phyloP scores from a whole-genome alignment of 2,329 filamentous ascomycete genomes.

The Lojkania enalia region DNA sequence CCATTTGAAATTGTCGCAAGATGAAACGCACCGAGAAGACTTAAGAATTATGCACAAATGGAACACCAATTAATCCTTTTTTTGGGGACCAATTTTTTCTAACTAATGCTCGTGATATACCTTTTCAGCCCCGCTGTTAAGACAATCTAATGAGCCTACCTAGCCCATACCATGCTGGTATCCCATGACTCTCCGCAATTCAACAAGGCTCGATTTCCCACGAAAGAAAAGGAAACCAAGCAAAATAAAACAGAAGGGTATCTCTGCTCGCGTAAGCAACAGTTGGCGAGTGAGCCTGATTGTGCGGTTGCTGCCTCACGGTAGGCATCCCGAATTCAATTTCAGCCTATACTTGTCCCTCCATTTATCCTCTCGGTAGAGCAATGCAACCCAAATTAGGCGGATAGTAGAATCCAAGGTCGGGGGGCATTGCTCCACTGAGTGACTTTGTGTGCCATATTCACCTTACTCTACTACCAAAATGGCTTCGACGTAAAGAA shows the following conservation, averaged over 20 bases:
- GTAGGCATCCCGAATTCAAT: constrained; percentile 33
- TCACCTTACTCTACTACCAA: constrained; percentile 23
- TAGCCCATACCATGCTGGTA: constrained; percentile 6
- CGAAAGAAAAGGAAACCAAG: constrained; percentile 14
- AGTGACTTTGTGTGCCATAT: constrained; percentile 13
- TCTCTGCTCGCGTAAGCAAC: constrained; percentile 42
- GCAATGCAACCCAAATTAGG: constrained; percentile 37
- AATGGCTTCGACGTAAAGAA: constrained; percentile 11
- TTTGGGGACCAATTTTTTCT: constrained; percentile 35
- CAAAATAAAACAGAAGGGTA: constrained; percentile 39
- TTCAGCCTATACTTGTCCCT: constrained; percentile 37
- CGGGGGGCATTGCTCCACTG: constrained; percentile 6
- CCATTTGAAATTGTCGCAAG: constrained; percentile 13
- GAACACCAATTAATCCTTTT: constrained; percentile 28
- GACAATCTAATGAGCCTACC: constrained; percentile 35
- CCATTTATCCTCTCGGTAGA: constrained; percentile 24
- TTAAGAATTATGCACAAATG: constrained; percentile 15
- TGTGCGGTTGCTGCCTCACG: constrained; percentile 26
- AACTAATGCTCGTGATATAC: constrained; percentile 38
- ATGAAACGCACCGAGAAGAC: constrained; percentile 32
- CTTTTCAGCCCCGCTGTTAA: constrained; percentile 38
- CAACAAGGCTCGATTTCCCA: constrained; percentile 20
- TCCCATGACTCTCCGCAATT: constrained; percentile 18
- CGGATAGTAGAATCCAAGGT: constrained; percentile 23
- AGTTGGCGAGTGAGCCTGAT: constrained; percentile 37